phyloP scores from a whole-genome alignment of 2,329 filamentous ascomycete species.

The Thyridium curvatum region DNA sequence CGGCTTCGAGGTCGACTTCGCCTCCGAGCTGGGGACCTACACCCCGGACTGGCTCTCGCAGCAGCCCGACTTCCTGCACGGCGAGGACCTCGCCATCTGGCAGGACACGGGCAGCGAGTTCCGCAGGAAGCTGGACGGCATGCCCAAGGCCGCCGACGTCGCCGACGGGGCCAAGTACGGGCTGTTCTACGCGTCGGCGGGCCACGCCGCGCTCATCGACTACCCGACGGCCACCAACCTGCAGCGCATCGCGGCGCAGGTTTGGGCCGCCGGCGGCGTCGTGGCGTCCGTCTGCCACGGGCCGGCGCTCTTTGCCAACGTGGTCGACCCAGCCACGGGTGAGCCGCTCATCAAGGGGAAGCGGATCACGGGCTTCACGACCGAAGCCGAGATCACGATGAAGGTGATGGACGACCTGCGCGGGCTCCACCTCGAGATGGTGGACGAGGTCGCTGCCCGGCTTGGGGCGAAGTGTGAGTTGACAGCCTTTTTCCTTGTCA shows the following conservation, averaged over 20 bases:
- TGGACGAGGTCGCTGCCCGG: conserved; percentile 23
- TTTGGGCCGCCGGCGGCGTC: conserved; percentile 32
- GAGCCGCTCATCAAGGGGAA: conserved; percentile 29
- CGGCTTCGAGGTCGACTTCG: conserved; percentile 40
- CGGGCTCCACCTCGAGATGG: conserved; percentile 21
- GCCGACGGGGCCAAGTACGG: conserved; percentile 25
- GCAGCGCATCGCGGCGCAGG: conserved; percentile 30
- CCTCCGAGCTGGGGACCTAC: conserved; percentile 37
- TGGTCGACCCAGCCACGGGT: conserved; percentile 22
- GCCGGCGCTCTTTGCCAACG: conserved; percentile 27
- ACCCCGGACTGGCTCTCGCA: conserved; percentile 35
- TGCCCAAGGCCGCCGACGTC: conserved; percentile 27
- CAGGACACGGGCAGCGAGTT: conserved; percentile 39
- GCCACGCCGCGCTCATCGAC: conserved; percentile 38
- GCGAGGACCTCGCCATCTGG: conserved; percentile 29
- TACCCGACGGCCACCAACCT: conserved; percentile 33
- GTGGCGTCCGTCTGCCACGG: conserved; percentile 35
- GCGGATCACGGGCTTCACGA: conserved; percentile 31
- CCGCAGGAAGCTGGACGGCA: conserved; percentile 34
- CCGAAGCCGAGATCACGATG: conserved; percentile 26
- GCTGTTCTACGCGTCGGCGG: conserved; percentile 34
- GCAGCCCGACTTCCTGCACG: conserved; percentile 32
- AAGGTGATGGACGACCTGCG: conserved; percentile 21
- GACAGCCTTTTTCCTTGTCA: no score
- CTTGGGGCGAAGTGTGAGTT: conserved; percentile 24